These are phyloP conservation scores for Solanum hybrid DNA, from an alignment of 305 asterid genomes.

Conservation along the genomic window DNA sequence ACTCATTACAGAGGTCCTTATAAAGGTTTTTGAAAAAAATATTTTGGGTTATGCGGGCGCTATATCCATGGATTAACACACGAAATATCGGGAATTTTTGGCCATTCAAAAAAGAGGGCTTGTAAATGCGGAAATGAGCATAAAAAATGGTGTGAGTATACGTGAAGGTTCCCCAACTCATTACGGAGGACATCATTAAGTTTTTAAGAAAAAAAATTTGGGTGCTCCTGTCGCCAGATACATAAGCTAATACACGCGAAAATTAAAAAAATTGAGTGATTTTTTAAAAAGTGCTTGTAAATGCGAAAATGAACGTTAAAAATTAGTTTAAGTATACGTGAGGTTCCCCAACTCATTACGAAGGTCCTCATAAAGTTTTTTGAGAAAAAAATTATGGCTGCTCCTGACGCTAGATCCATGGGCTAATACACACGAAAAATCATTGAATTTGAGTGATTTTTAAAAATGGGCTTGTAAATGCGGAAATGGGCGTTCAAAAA, in stretches of 20 bases:
- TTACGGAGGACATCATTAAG: too few relatives aligned
- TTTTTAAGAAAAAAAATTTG: background rate
- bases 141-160: too few relatives aligned
- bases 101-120: too few relatives aligned
- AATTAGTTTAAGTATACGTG: background rate
- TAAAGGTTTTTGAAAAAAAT: too few relatives aligned
- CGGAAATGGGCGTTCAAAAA: accelerated
- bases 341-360: too few relatives aligned
- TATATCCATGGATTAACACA: background rate
- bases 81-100: accelerated
- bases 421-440: too few relatives aligned
- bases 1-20: background rate
- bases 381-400: background rate
- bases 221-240: too few relatives aligned
- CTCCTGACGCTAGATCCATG: background rate
- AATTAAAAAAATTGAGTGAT: accelerated
- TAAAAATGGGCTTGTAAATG: too few relatives aligned
- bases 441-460: background rate
- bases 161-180: background rate
- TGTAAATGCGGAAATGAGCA: too few relatives aligned
- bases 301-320: accelerated
- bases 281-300: background rate
- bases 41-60: too few relatives aligned
- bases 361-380: background rate
- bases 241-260: too few relatives aligned